These are phyloP conservation scores for Lachnellula subtilissima DNA, from an alignment of 2,329 filamentous ascomycete genomes.

Conservation along the genomic window DNA sequence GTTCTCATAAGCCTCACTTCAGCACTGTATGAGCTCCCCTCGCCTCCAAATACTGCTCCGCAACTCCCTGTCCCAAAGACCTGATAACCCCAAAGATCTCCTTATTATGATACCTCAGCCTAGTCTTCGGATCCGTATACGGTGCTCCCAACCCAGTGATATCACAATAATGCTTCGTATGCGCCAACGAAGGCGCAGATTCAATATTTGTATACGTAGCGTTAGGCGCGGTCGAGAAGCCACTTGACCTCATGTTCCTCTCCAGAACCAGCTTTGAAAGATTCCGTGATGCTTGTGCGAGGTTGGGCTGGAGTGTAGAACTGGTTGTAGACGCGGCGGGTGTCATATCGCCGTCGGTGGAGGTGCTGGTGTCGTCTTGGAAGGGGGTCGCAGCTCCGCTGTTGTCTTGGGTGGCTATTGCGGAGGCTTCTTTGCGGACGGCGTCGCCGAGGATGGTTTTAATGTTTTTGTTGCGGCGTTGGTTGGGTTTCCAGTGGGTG, in stretches of 20 bases:
- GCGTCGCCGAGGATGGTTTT: constrained; percentile 93
- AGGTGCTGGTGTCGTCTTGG: constrained; percentile 47
- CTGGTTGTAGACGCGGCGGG: constrained; percentile 40
- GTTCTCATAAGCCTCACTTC: constrained; percentile 21
- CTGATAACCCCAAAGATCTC: constrained; percentile 86
- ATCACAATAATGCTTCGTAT: constrained; percentile 89
- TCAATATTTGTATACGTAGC: constrained; percentile 97
- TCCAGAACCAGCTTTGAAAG: constrained; percentile 84
- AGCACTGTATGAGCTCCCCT: constrained; percentile 83
- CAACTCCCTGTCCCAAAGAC: constrained; percentile 71
- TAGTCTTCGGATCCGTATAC: constrained; percentile 92
- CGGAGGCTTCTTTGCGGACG: constrained; percentile 81
- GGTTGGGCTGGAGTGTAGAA: constrained; percentile 55
- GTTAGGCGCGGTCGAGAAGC: constrained; percentile 47
- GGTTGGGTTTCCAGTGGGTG: constrained; percentile 81
- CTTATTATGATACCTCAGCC: constrained; percentile 85
- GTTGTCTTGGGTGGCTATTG: constrained; percentile 74
- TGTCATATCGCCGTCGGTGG: constrained; percentile 42
- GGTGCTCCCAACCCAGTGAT: constrained; percentile 87
- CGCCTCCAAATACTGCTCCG: constrained; percentile 84
- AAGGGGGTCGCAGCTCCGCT: constrained; percentile 71
- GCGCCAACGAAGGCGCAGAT: constrained; percentile 80
- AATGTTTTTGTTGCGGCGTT: constrained; percentile 97
- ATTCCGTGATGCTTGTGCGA: constrained; percentile 83
- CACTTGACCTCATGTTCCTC: constrained; percentile 58